phyloP scores from a whole-genome alignment of 1,139 yeast species.

The Kodamaea sp. region DNA sequence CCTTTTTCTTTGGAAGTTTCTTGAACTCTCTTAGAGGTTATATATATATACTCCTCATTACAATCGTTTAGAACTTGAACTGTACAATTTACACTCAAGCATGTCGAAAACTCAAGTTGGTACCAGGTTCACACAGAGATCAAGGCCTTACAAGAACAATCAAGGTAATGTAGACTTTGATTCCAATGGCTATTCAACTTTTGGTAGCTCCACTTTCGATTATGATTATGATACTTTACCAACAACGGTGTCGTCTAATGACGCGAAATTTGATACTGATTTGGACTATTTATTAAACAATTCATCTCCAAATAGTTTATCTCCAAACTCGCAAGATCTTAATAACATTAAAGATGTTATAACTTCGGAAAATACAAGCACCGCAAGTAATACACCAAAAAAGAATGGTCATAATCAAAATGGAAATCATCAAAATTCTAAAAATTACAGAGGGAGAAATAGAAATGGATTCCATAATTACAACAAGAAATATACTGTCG shows the following conservation, averaged over 20 bases:
- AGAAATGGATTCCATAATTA: not conserved
- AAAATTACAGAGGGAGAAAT: not conserved
- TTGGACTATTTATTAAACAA: slow-evolving; percentile 17
- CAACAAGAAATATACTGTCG: slow-evolving; percentile 9
- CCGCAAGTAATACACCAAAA: not conserved
- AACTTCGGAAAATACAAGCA: slow-evolving; percentile 2
- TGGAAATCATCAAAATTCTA: not conserved
- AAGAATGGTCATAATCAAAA: not conserved
- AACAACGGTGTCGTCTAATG: slow-evolving; percentile 2
- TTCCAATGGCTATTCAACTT: slow-evolving; percentile 8
- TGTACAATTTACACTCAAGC: too few species aligned
- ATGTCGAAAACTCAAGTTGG: too few species aligned
- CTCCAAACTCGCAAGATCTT: not conserved
- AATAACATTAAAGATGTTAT: not conserved
- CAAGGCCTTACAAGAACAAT: slow-evolving; percentile 3
- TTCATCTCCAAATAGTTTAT: slow-evolving; percentile 5
- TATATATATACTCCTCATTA: too few species aligned
- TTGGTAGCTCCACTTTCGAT: too few species aligned
- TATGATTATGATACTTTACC: too few species aligned
- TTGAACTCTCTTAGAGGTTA: too few species aligned
- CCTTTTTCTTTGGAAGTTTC: too few species aligned
- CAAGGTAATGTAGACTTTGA: slow-evolving; percentile 9
- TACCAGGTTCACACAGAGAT: not conserved
- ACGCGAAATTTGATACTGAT: slow-evolving; percentile 22
- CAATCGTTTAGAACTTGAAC: too few species aligned